Base-by-base conservation (phyloP, 2,329 filamentous ascomycete species). In the Colletotrichum liriopes region DNA sequence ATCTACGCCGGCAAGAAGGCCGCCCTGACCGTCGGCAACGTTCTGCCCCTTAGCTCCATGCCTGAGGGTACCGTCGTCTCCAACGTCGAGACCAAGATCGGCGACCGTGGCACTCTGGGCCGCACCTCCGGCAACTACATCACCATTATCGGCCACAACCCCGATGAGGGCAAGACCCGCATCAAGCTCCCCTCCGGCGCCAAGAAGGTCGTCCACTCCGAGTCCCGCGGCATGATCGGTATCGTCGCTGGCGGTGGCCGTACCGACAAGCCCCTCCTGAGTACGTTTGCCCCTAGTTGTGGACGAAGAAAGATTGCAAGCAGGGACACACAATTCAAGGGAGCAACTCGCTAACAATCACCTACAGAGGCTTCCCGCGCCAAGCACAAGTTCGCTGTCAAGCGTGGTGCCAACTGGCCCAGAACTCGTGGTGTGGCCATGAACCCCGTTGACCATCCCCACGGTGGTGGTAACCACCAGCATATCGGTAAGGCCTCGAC, bases 341-440 rank as follows among this genome's bases (percentile, higher is more conserved):
- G 12, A 66, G 20, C 26, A 52, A 49, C 35, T 68, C 81, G 77
- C 87, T 90, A 80, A 90, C 78, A 37, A 52, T 45, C 69, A 29
- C 26, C 55, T 80, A 87, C 90, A 94, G 92, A 99, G 96, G 96
- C 96, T 83, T 98, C 96, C 83, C 94, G 96, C 85, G 96, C 96
- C 84, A 99, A 98, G 94, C 96, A 98, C 86, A 99, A 99, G 94
- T 99, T 98, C 90, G 95, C 95, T 81, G 97, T 98, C 90, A 99
- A 99, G 95, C 95, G 96, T 86, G 60, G 60, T 52, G 60, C 60
- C 70, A 98, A 99, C 94, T 99, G 96, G 96, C 96, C 96, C 89
- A 98, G 97, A 94, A 99, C 96, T 91, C 96, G 96, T 96, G 96
- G 96, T 98, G 96, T 99, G 93, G 96, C 96, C 88, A 99, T 99